A percentile compares a stretch with the other conserved stretches of the same genome.
These are phyloP conservation scores for Filobasidium wieringae DNA, from an alignment of 768 basidiomycete species.

Conservation along the genomic window DNA sequence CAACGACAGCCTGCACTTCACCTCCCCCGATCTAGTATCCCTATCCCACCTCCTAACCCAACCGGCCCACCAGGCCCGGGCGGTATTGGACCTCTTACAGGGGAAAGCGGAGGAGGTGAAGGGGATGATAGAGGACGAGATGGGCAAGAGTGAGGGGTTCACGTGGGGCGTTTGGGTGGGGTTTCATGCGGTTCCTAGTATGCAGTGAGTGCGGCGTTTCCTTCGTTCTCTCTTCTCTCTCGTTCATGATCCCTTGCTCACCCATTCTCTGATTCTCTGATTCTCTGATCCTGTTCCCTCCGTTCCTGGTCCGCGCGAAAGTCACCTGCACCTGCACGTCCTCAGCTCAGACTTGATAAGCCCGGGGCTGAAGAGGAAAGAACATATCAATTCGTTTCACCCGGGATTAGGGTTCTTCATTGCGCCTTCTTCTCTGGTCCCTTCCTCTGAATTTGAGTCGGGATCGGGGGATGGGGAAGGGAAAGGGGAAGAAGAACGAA, in stretches of 20 bases:
- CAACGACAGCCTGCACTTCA: neutral
- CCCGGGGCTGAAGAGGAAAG: conserved; percentile 65
- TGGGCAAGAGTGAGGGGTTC: conserved; percentile 47
- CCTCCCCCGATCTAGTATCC: neutral
- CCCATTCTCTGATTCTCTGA: neutral
- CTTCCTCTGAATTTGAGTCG: no score
- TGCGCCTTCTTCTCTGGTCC: no score
- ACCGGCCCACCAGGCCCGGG: conserved; percentile 25
- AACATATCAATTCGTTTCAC: conserved; percentile 84
- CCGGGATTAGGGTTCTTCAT: conserved; percentile 75
- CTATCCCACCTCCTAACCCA: conserved; percentile 7
- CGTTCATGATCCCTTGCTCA: neutral
- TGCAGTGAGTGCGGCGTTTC: conserved; percentile 58
- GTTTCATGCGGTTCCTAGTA: conserved; percentile 74
- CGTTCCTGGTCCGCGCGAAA: conserved; percentile 2
- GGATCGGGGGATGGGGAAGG: no score
- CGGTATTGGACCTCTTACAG: conserved; percentile 47
- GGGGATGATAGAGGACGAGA: conserved; percentile 62
- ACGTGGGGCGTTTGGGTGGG: conserved; percentile 53
- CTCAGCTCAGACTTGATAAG: conserved; percentile 66
- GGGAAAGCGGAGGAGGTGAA: conserved; percentile 50
- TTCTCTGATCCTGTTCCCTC: neutral
- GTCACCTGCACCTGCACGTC: conserved; percentile 56
- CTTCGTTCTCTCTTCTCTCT: neutral
- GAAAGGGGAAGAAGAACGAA: no score